Conservation (phyloP, 2,329 filamentous ascomycete species). For the Colletotrichum lini region DNA sequence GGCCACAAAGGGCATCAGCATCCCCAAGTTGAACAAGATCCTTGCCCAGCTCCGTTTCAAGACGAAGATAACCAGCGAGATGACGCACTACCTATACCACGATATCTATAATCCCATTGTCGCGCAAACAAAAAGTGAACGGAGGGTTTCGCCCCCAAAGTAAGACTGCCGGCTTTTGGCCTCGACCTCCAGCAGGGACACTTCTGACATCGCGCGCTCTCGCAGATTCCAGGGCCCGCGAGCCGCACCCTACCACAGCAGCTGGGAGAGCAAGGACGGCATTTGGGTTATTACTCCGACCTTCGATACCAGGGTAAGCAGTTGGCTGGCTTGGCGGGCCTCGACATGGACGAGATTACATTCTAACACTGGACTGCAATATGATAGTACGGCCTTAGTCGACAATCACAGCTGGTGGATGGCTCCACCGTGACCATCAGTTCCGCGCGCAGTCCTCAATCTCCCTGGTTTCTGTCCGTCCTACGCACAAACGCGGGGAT, state of each 20-base stretch:
- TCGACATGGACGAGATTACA: neutral
- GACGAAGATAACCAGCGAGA: neutral
- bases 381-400: neutral
- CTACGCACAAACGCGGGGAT: conserved; percentile 20
- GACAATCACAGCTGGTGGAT: conserved; percentile 7
- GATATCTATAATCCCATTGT: neutral
- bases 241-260: conserved; percentile 1
- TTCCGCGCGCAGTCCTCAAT: neutral
- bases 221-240: conserved; percentile 14
- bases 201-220: neutral
- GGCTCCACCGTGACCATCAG: conserved; percentile 17
- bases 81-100: conserved; percentile 26
- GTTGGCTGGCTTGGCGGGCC: no score
- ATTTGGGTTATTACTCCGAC: conserved; percentile 25
- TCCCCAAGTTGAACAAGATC: conserved; percentile 2
- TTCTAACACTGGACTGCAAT: neutral
- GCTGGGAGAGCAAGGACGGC: neutral
- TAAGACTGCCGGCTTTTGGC: neutral
- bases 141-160: neutral
- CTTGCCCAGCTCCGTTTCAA: conserved; percentile 19
- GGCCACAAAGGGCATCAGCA: conserved; percentile 1
- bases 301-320: neutral
- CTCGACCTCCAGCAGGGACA: no score
- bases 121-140: neutral
- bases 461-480: conserved; percentile 14